Percentiles rank a stretch among this genome's conserved stretches.
Conservation (phyloP, 2,329 filamentous ascomycete genomes). For the Colletotrichum sp. region DNA sequence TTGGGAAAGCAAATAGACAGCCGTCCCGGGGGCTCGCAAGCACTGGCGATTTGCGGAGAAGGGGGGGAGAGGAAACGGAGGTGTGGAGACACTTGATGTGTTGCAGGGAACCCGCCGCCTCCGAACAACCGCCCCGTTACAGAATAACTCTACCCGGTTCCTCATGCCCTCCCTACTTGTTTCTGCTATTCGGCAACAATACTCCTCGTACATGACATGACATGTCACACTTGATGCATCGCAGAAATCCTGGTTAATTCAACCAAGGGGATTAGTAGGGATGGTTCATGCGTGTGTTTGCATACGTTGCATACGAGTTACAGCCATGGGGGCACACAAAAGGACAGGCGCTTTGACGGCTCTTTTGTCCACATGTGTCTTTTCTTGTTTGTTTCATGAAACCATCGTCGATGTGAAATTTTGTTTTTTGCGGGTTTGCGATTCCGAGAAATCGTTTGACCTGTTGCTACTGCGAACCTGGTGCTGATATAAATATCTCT, state of each 20-base stretch:
- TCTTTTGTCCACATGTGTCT: not conserved
- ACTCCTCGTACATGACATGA: not conserved
- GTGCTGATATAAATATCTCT: not conserved
- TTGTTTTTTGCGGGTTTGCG: not conserved
- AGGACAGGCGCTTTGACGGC: not conserved
- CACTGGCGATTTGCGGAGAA: not conserved
- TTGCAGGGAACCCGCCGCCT: not conserved
- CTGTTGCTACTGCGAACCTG: fast-evolving
- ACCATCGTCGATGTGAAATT: not conserved
- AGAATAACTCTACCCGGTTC: not conserved
- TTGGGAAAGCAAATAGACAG: not conserved
- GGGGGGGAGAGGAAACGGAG: not conserved
- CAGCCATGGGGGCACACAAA: not conserved
- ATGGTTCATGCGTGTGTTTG: constrained; percentile 5
- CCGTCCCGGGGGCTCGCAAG: not conserved
- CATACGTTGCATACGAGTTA: not conserved
- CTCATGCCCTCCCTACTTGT: not conserved
- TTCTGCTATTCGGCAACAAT: not conserved
- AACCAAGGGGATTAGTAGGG: not conserved
- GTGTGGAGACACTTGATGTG: not conserved
- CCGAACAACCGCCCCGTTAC: not conserved
- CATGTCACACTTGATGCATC: not conserved
- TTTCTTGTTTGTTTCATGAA: not conserved
- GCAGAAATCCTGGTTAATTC: not conserved
- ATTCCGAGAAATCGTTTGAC: not conserved